These are phyloP conservation scores for Lipomyces kockii DNA, from an alignment of 805 yeast genomes.

Conservation along the genomic window DNA sequence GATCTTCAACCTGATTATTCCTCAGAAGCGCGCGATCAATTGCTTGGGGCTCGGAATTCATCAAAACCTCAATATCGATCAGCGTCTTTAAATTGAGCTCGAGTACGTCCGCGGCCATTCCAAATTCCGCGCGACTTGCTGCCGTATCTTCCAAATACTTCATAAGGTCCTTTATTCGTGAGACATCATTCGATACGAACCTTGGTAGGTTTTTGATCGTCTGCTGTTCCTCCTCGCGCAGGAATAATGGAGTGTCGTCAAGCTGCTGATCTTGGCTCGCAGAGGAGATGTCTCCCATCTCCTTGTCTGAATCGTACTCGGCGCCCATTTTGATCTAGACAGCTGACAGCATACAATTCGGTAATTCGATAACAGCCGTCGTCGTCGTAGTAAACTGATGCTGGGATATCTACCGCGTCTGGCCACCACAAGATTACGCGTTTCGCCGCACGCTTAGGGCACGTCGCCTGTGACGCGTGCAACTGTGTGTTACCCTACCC, in stretches of 20 bases:
- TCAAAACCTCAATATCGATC: conserved; percentile 6
- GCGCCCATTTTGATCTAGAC: conserved; percentile 2
- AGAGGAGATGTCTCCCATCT: background rate
- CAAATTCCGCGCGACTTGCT: conserved; percentile 5
- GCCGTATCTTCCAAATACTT: conserved; percentile 6
- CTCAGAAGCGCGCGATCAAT: background rate
- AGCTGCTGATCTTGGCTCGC: conserved; percentile 1
- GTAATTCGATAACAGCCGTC: no score
- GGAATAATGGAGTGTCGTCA: conserved; percentile 8
- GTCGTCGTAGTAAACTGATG: no score
- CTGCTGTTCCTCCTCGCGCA: background rate
- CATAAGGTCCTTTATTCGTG: background rate
- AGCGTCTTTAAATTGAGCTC: conserved; percentile 5
- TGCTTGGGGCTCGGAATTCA: conserved; percentile 1
- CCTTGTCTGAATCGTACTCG: conserved; percentile 54
- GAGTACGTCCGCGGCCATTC: conserved; percentile 6
- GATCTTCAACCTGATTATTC: conserved; percentile 12
- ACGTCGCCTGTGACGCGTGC: no score
- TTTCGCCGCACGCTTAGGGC: no score
- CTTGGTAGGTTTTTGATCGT: background rate
- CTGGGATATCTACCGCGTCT: no score
- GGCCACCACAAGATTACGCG: no score
- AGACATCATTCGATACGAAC: background rate
- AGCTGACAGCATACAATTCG: background rate
- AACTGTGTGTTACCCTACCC: no score